Percentiles rank a stretch among this genome's conserved stretches.
These are phyloP conservation scores for Pichia cabralensis DNA, from an alignment of 805 yeast genomes.

Conservation along the genomic window DNA sequence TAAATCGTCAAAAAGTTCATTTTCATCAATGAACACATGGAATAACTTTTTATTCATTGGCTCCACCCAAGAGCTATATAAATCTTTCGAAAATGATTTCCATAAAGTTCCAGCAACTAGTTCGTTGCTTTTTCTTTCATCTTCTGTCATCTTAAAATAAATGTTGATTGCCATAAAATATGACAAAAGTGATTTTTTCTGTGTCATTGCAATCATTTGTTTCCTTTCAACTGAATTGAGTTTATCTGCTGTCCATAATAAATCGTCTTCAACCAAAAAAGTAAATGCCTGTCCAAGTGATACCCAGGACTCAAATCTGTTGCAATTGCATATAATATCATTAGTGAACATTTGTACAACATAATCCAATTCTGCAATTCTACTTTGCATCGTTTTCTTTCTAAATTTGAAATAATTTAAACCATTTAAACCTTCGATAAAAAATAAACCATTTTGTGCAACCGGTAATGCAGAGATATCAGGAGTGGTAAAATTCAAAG, in stretches of 20 bases:
- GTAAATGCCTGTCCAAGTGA: conserved; percentile 73
- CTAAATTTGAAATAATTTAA: conserved; percentile 61
- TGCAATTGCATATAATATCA: conserved; percentile 59
- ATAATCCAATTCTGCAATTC: conserved; percentile 71
- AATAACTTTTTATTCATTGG: conserved; percentile 62
- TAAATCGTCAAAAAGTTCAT: background rate
- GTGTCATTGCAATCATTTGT: conserved; percentile 48
- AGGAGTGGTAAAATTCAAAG: conserved; percentile 21
- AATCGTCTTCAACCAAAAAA: conserved; percentile 73
- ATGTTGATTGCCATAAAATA: conserved; percentile 62
- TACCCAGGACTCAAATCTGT: conserved; percentile 79
- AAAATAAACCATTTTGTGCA: conserved; percentile 51
- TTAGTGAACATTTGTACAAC: conserved; percentile 55
- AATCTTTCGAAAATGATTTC: conserved; percentile 44
- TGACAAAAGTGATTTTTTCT: conserved; percentile 61
- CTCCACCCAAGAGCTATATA: conserved; percentile 46
- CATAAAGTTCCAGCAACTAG: conserved; percentile 37
- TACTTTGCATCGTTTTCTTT: conserved; percentile 68
- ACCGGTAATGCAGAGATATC: conserved; percentile 26
- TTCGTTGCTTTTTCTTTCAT: conserved; percentile 17
- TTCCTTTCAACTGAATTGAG: conserved; percentile 54
- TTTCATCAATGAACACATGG: conserved; percentile 20
- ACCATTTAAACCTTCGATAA: conserved; percentile 55
- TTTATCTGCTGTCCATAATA: conserved; percentile 88
- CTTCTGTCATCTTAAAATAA: conserved; percentile 16